A percentile compares a stretch with the other conserved stretches of the same genome.
Conservation (phyloP, 2,329 filamentous ascomycete genomes). For the Chrysoporthe puriensis region DNA sequence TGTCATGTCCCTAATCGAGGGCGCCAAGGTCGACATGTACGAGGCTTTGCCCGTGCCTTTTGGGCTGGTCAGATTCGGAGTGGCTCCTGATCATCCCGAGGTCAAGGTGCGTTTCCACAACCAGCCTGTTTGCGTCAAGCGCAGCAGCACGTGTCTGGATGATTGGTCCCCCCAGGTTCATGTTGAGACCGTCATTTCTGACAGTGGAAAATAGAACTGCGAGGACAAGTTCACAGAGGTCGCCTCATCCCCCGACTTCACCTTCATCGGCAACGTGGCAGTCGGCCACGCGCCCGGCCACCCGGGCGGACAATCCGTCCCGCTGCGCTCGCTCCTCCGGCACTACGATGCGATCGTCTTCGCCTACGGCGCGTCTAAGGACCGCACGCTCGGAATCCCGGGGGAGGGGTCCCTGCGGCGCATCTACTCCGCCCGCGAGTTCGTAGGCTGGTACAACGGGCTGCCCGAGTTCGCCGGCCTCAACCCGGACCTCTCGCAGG, state of each 20-base stretch:
- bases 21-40: constrained; percentile 89
- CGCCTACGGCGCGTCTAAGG: constrained; percentile 87
- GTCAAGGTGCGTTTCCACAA: constrained; percentile 71
- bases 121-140: no score
- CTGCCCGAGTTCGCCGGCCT: constrained; percentile 78
- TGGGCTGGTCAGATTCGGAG: constrained; percentile 88
- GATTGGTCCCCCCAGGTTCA: background rate
- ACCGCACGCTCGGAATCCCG: constrained; percentile 76
- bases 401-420: constrained; percentile 75
- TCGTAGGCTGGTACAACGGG: constrained; percentile 99
- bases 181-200: constrained; percentile 10
- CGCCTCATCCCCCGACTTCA: constrained; percentile 79
- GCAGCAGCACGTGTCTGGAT: no score
- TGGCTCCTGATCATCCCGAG: constrained; percentile 97
- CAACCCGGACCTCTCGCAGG: constrained; percentile 71
- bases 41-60: constrained; percentile 91
- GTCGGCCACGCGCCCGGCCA: constrained; percentile 61
- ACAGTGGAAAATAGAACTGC: constrained; percentile 69
- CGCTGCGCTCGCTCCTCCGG: constrained; percentile 68
- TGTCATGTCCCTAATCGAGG: constrained; percentile 74
- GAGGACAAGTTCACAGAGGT: constrained; percentile 92
- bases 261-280: constrained; percentile 87
- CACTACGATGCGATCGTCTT: constrained; percentile 94
- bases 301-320: constrained; percentile 56
- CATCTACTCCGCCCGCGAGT: constrained; percentile 86